Evolutionary conservation across 768 basidiomycete genomes (phyloP), one percentile per base, ranked within the genome.

Genomic region (Boletus speciosus): DNA sequence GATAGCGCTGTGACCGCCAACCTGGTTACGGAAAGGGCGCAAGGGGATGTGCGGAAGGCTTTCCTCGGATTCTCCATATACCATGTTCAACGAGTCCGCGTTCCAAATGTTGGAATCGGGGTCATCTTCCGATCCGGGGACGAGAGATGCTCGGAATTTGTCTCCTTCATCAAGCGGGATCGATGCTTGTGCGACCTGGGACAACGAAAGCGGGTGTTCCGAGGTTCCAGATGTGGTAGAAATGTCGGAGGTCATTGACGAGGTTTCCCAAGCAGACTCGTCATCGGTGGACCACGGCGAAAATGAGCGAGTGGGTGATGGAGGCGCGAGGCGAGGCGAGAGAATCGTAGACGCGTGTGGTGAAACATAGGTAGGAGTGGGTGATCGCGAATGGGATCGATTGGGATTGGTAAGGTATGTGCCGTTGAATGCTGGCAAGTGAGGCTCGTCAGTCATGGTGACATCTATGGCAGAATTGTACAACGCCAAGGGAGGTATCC

Each of bases 1-100:
- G 63, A 99, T 97, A 52, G 93, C 89, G 60, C 84, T 92, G 69
- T 99, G 97, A 4, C 97, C 97, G 39, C 97, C 97, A 31, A 99
- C 97, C 73, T 98, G 95, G 63, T 99, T 97, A 46, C 91, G 85
- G 73, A 98, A 99, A 6, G 97, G 97, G 45, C 89, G 85, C 8
- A 99, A 76, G 34, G 95, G 96, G 45, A 99, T 93, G 54, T 94
- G 91, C 2, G 90, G 90, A 41, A 92, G 73, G 55, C 79, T 78
- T 50, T 83, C 84, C 55, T 85, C 76, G 12, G 81, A 74, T 39
- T 78, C 61, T 51, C 80, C 75, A 51, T 75, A 65, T 47, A 77
- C 69, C 58, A 77, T 66, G 35, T 75, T 66, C 48, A 76, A 66
- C 9, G 74, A 66, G n/a, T 70, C 68, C 1, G 67, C 67, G 39